These are phyloP conservation scores for Heteromeles arbutifolia DNA, from an alignment of 306 rosid species.

Conservation along the genomic window DNA sequence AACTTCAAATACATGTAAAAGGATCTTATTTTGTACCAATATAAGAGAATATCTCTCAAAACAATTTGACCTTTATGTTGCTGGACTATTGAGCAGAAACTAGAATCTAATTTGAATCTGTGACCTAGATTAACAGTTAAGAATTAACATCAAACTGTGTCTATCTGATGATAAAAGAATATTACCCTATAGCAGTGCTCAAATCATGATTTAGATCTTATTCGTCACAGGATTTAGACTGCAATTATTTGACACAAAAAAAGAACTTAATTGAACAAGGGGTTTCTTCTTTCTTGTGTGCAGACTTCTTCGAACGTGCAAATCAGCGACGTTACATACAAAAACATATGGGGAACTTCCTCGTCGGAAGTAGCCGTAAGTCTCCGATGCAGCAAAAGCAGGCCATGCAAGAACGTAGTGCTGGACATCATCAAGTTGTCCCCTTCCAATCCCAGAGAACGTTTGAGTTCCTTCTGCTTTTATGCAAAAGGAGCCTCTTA, in stretches of 20 bases:
- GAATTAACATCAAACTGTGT: too few species aligned
- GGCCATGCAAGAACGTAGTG: conserved; percentile 44
- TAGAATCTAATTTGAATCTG: too few species aligned
- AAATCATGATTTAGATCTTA: not conserved
- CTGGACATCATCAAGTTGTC: conserved; percentile 29
- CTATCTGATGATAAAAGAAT: too few species aligned
- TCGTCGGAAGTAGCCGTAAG: conserved; percentile 24
- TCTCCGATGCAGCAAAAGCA: conserved; percentile 37
- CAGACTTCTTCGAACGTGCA: conserved; percentile 43
- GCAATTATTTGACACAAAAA: not conserved
- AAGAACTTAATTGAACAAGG: not conserved
- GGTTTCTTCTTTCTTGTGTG: not conserved
- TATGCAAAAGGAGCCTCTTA: conserved; percentile 30
- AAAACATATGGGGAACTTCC: conserved; percentile 44
- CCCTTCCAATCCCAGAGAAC: not conserved
- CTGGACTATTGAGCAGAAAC: too few species aligned
- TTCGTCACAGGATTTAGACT: not conserved
- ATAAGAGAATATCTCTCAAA: not conserved
- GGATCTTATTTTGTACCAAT: too few species aligned
- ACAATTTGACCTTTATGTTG: too few species aligned
- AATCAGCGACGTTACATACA: conserved; percentile 44
- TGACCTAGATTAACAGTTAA: too few species aligned
- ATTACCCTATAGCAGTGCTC: too few species aligned
- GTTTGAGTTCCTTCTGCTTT: conserved; percentile 13
- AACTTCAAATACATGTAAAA: too few species aligned